phyloP scores from a whole-genome alignment of 495 filamentous ascomycete species.

The Penicillium canescens region DNA sequence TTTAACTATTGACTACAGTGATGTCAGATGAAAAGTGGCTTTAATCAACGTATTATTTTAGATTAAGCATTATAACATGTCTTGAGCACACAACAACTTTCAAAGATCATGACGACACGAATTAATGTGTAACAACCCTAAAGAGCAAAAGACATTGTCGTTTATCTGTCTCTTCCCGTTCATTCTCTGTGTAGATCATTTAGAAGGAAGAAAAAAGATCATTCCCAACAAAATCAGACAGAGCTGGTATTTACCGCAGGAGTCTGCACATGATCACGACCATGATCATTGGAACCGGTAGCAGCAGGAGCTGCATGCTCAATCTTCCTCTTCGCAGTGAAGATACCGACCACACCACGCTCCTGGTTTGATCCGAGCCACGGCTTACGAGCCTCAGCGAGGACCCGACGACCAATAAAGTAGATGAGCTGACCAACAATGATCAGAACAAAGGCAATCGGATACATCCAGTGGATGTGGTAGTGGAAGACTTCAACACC shows the following conservation, averaged over 20 bases:
- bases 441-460: conserved; percentile 91
- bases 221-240: conserved; percentile 1
- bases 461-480: conserved; percentile 85
- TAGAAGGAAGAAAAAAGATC: background rate
- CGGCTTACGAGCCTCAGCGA: conserved; percentile 93
- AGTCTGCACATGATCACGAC: conserved; percentile 2
- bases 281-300: conserved; percentile 6
- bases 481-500: conserved; percentile 83
- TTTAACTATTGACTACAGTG: too few species aligned
- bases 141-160: background rate
- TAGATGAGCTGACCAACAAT: conserved; percentile 81
- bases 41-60: too few species aligned
- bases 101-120: background rate
- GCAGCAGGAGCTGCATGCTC: conserved; percentile 31
- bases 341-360: conserved; percentile 74
- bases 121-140: background rate
- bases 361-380: conserved; percentile 90
- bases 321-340: conserved; percentile 83
- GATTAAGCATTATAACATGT: conserved; percentile 13
- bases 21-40: too few species aligned
- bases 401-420: conserved; percentile 67
- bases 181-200: background rate
- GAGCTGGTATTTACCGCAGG: conserved; percentile 14
- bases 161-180: background rate
- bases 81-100: background rate